phyloP scores from a whole-genome alignment of 805 yeast species.

The Candida gorgasii region DNA sequence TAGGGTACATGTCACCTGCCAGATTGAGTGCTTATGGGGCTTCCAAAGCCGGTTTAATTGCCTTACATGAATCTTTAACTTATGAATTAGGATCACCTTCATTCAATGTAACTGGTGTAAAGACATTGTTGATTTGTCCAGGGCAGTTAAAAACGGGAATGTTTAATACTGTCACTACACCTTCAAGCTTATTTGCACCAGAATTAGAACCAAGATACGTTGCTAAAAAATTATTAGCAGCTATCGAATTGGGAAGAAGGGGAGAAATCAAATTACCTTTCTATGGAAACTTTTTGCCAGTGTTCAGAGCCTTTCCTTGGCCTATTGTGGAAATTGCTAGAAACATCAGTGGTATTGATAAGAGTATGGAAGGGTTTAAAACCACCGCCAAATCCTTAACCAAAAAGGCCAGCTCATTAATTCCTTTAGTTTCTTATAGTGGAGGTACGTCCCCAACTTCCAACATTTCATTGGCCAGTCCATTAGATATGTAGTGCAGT shows the following conservation, averaged over 20 bases:
- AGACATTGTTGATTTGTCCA: slow-evolving; percentile 77
- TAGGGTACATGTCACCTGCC: slow-evolving; percentile 86
- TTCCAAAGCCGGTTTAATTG: slow-evolving; percentile 81
- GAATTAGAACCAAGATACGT: slow-evolving; percentile 68
- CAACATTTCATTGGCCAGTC: slow-evolving; percentile 1
- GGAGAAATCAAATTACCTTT: slow-evolving; percentile 75
- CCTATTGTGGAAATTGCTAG: slow-evolving; percentile 60
- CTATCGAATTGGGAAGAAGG: slow-evolving; percentile 59
- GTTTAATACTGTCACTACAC: slow-evolving; percentile 75
- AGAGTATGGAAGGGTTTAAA: slow-evolving; percentile 36
- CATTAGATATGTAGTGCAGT: no score
- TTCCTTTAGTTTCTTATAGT: background rate
- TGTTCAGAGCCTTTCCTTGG: slow-evolving; percentile 72
- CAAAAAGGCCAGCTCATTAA: slow-evolving; percentile 9
- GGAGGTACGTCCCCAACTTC: background rate
- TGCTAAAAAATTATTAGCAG: slow-evolving; percentile 56
- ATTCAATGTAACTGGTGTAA: slow-evolving; percentile 51
- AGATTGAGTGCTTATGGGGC: slow-evolving; percentile 84
- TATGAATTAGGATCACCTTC: slow-evolving; percentile 63
- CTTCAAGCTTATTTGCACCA: slow-evolving; percentile 78
- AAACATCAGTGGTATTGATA: slow-evolving; percentile 67
- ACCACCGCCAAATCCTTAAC: slow-evolving; percentile 9
- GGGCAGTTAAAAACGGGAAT: slow-evolving; percentile 80
- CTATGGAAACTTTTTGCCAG: slow-evolving; percentile 73
- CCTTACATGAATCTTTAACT: slow-evolving; percentile 78